Percentiles rank a stretch among this genome's conserved stretches.
Conservation (phyloP, 2,329 filamentous ascomycete genomes). For the Raffaelea deltoideospora region DNA sequence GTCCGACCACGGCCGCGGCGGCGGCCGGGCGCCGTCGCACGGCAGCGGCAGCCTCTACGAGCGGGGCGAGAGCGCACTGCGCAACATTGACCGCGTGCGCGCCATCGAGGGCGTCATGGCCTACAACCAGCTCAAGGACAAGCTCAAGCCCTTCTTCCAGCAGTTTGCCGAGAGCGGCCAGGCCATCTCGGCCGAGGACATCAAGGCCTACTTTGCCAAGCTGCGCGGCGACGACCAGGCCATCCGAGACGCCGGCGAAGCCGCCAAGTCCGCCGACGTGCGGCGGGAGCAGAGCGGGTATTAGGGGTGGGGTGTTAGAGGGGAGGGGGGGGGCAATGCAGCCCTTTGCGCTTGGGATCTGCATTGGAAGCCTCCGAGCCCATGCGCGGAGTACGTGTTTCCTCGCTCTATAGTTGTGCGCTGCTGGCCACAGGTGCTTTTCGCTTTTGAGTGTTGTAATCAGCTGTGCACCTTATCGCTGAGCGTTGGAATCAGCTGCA, state of each 20-base stretch:
- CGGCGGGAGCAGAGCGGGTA: conserved; percentile 40
- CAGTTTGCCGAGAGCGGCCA: conserved; percentile 85
- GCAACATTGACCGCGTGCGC: conserved; percentile 78
- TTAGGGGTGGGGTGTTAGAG: conserved; percentile 12
- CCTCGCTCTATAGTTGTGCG: too few species aligned
- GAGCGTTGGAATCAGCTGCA: too few species aligned
- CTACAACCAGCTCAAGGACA: conserved; percentile 91
- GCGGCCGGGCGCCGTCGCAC: conserved; percentile 39
- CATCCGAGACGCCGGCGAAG: conserved; percentile 46
- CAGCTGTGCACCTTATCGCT: too few species aligned
- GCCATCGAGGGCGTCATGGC: conserved; percentile 97
- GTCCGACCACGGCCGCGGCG: conserved; percentile 38
- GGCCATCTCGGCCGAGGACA: conserved; percentile 83
- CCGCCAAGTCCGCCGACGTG: conserved; percentile 25
- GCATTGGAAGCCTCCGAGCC: too few species aligned
- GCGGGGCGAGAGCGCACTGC: conserved; percentile 80
- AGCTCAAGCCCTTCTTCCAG: conserved; percentile 86
- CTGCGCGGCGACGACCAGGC: conserved; percentile 73
- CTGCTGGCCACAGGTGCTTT: too few species aligned
- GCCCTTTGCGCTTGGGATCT: too few species aligned
- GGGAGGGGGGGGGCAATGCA: too few species aligned
- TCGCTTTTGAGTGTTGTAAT: too few species aligned
- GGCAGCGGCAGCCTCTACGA: conserved; percentile 77
- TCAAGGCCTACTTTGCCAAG: conserved; percentile 93
- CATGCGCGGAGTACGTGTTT: too few species aligned